Conservation (phyloP, 1,139 yeast genomes). For the Saccharomycopsis phalli region DNA sequence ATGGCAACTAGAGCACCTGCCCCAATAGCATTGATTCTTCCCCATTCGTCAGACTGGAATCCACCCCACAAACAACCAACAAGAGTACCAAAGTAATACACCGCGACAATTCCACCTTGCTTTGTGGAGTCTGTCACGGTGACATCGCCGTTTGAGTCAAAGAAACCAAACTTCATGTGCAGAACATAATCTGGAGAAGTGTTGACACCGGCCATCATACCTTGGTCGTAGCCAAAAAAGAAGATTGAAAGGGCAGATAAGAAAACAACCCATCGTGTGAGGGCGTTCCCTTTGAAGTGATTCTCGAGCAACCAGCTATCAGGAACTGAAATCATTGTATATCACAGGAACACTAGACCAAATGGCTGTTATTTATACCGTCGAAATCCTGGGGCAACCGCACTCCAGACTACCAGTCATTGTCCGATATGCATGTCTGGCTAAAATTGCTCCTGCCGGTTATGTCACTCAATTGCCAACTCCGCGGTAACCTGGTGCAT, state of each 20-base stretch:
- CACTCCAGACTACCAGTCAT: too few relatives aligned
- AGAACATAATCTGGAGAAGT: slow-evolving; percentile 30
- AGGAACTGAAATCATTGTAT: slow-evolving; percentile 1
- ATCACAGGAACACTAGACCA: neutral
- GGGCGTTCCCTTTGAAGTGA: slow-evolving; percentile 30
- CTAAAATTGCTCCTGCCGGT: too few relatives aligned
- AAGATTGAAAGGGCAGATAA: slow-evolving; percentile 49
- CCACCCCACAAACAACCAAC: slow-evolving; percentile 61
- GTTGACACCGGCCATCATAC: slow-evolving; percentile 47
- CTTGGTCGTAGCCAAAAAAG: slow-evolving; percentile 49
- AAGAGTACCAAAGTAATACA: slow-evolving; percentile 67
- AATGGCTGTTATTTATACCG: neutral
- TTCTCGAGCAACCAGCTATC: slow-evolving; percentile 6
- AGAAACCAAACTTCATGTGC: slow-evolving; percentile 26
- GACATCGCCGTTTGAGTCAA: slow-evolving; percentile 24
- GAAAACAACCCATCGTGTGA: slow-evolving; percentile 40
- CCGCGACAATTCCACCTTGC: slow-evolving; percentile 35
- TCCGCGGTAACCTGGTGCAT: too few relatives aligned
- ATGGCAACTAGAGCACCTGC: slow-evolving; percentile 26
- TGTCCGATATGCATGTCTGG: too few relatives aligned
- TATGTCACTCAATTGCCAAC: too few relatives aligned
- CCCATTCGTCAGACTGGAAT: slow-evolving; percentile 39
- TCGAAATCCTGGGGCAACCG: too few relatives aligned
- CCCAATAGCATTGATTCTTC: slow-evolving; percentile 27
- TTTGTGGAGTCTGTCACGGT: slow-evolving; percentile 30